Evolutionary conservation across 2,329 filamentous ascomycete species (phyloP), one percentile per base, ranked within the genome.

Genomic region (Botrytis elliptica): DNA sequence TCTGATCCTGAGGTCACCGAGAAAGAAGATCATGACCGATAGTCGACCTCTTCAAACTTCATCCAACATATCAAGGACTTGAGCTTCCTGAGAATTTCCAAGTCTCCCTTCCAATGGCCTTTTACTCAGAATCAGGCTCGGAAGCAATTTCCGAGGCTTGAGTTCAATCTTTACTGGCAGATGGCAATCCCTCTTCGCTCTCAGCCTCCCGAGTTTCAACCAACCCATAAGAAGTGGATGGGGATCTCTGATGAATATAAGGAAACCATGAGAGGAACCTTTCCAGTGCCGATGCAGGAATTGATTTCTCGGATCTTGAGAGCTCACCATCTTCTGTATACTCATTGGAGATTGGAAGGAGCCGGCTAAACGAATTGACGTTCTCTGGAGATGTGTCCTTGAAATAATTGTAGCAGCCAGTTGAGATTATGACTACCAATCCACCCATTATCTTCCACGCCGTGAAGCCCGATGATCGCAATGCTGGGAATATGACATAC

Each of bases 341-440:
- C 25, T 57, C 49, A 38, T 57, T 57, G 8, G 66, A 68, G 6
- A 18, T 42, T 25, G 49, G 49, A 57, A 68, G 66, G 1, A 57
- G 8, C 36, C 55, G 66, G 12, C 52, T 57, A 2, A 59, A 29
- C 18, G 22, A 42, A 42, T 1, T 33, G 38, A 20, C n/a, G 9
- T 25, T 40, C 16, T 69, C 66, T 7, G 66, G n/a, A 5, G 69
- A 71, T 6, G 52, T 68, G 33, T 73, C 72, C 33, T 74, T 77
- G 25, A 76, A 78, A 67, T 76, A 63, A 55, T 78, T 78, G n/a
- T 78, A 78, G 38, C 67, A 76, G 71, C 75, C 76, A 2, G 76
- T 78, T 20, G 71, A 71, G 16, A 75, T 16, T 12, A 70, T 62
- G 36, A 78, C 76, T 25, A 76, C 68, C 36, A 75, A 73, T 8